A percentile compares a stretch with the other conserved stretches of the same genome.
These are phyloP conservation scores for Fusarium acutatum DNA, from an alignment of 2,329 filamentous ascomycete genomes.

Conservation along the genomic window DNA sequence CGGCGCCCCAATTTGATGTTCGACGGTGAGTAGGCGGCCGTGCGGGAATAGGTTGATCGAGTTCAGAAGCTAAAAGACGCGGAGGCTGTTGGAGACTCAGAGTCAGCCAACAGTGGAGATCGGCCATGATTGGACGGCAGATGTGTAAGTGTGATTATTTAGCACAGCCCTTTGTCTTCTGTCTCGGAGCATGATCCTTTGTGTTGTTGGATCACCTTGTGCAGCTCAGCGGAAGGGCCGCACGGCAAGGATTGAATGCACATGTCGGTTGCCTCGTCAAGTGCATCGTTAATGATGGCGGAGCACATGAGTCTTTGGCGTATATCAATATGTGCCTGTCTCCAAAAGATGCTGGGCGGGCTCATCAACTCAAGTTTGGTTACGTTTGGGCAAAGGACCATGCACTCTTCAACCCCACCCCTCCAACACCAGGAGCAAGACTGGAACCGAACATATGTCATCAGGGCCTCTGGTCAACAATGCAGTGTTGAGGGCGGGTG, in stretches of 20 bases:
- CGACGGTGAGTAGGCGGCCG: slow-evolving; percentile 16
- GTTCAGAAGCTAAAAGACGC: slow-evolving; percentile 15
- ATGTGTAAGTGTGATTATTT: slow-evolving; percentile 26
- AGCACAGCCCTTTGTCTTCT: slow-evolving; percentile 32
- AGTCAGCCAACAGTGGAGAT: slow-evolving; percentile 17
- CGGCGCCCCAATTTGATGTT: slow-evolving; percentile 31
- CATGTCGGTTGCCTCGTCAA: slow-evolving; percentile 8
- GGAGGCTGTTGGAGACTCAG: slow-evolving; percentile 15
- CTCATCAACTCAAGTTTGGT: slow-evolving; percentile 9
- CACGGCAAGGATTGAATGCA: slow-evolving; percentile 6
- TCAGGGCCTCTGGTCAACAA: slow-evolving; percentile 13
- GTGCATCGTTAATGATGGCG: slow-evolving; percentile 27
- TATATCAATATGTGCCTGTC: slow-evolving; percentile 16
- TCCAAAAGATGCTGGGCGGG: slow-evolving; percentile 4
- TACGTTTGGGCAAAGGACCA: slow-evolving; percentile 13
- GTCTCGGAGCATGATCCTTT: slow-evolving; percentile 26
- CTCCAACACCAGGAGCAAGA: slow-evolving; percentile 23
- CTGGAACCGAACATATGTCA: slow-evolving; percentile 20
- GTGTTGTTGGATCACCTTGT: slow-evolving; percentile 25
- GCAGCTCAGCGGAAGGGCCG: slow-evolving; percentile 25
- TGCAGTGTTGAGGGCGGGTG: slow-evolving; percentile 16
- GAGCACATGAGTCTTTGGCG: slow-evolving; percentile 31
- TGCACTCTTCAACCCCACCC: slow-evolving; percentile 28
- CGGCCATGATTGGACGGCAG: slow-evolving; percentile 21
- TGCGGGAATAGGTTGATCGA: slow-evolving; percentile 19